Percentiles rank a stretch among this genome's conserved stretches.
Evolutionary conservation across 2,329 filamentous ascomycete species (phyloP).

Genomic region (Tolypocladium cylindrosporum): DNA sequence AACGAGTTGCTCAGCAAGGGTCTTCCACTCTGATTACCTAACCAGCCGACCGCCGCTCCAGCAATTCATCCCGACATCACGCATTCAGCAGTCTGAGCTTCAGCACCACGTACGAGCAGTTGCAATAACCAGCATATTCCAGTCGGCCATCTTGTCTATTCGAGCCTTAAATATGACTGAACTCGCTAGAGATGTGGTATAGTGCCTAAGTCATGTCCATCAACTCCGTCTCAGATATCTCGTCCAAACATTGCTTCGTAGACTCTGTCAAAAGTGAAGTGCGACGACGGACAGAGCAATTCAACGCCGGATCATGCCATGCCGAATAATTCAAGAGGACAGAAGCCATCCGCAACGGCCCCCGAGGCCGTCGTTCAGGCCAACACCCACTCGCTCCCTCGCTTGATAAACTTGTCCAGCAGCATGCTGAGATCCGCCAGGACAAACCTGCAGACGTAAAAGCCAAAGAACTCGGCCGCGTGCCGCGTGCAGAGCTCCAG

Average conservation of each 20-base stretch:
- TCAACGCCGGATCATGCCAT: background rate
- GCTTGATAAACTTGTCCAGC: slow-evolving; percentile 94
- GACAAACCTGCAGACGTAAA: slow-evolving; percentile 94
- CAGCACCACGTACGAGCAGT: background rate
- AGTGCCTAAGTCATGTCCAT: background rate
- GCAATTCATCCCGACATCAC: too few relatives aligned
- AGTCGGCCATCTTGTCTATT: background rate
- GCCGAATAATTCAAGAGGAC: background rate
- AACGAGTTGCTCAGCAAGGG: background rate
- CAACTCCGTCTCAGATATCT: background rate
- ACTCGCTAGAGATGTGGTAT: background rate
- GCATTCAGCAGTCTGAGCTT: background rate
- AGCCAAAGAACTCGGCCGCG: slow-evolving; percentile 94
- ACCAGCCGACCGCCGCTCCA: background rate
- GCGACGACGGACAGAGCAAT: background rate
- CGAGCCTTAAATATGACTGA: background rate
- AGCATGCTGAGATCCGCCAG: slow-evolving; percentile 72
- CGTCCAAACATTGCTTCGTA: background rate
- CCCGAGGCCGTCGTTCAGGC: background rate
- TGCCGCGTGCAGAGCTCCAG: slow-evolving; percentile 88
- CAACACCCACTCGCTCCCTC: slow-evolving; percentile 85
- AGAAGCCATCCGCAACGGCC: background rate
- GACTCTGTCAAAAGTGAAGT: background rate
- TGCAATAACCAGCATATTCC: too few relatives aligned
- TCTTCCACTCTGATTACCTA: background rate